phyloP scores from a whole-genome alignment of 345 rosid species.

The Eucalyptus marginata region DNA sequence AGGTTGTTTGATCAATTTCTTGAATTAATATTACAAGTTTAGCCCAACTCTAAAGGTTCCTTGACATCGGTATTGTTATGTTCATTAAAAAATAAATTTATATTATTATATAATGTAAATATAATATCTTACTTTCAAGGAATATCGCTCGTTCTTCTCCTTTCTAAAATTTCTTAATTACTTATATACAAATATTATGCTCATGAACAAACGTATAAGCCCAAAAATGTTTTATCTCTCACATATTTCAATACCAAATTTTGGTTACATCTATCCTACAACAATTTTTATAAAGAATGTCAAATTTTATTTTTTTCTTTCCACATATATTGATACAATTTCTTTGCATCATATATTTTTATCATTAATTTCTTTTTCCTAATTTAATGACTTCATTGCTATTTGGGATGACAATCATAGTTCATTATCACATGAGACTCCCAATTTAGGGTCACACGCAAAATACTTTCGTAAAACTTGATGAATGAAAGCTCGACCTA shows the following conservation, averaged over 20 bases:
- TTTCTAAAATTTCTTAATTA: neutral
- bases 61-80: neutral
- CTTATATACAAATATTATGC: neutral
- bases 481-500: neutral
- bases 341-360: neutral
- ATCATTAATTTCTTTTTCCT: neutral
- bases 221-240: neutral
- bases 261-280: neutral
- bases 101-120: neutral
- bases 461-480: neutral
- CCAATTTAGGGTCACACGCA: neutral
- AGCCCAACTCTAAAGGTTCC: neutral
- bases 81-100: neutral
- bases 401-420: neutral
- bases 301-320: neutral
- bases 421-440: neutral
- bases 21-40: neutral
- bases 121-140: neutral
- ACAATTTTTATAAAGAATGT: neutral
- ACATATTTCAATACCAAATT: neutral
- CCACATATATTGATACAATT: too few species aligned
- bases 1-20: neutral
- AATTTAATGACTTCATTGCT: neutral
- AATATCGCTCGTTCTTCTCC: neutral
- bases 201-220: neutral